phyloP scores from a whole-genome alignment of 768 basidiomycete genomes.

The Trametes sanguinea region DNA sequence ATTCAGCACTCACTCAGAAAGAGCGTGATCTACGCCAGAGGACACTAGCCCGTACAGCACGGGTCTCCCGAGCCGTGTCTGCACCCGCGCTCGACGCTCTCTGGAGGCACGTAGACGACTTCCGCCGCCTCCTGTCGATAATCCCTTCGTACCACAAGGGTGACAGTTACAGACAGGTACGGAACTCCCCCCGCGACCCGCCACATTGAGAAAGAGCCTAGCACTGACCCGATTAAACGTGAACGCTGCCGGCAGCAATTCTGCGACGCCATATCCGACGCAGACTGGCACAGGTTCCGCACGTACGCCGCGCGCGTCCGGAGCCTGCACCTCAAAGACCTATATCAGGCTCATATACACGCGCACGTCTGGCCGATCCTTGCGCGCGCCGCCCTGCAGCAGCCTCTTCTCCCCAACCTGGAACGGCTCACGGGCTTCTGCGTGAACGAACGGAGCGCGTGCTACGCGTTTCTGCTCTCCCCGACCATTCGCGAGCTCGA shows the following conservation, averaged over 20 bases:
- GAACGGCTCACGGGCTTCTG: background rate
- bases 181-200: too few species aligned
- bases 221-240: too few species aligned
- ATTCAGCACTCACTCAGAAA: too few species aligned
- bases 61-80: background rate
- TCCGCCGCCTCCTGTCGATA: background rate
- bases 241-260: too few species aligned
- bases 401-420: background rate
- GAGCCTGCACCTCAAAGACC: too few species aligned
- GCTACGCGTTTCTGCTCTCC: slow-evolving; percentile 6
- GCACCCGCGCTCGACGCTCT: background rate
- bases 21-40: background rate
- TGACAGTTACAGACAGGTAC: too few species aligned
- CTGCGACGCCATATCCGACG: too few species aligned
- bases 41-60: background rate
- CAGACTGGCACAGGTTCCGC: too few species aligned
- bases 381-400: background rate
- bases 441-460: background rate
- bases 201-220: too few species aligned
- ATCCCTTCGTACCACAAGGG: too few species aligned
- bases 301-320: too few species aligned
- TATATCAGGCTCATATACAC: too few species aligned
- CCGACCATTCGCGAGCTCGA: background rate
- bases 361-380: background rate
- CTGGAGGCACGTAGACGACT: background rate